Percentiles rank a stretch among this genome's conserved stretches.
These are phyloP conservation scores for Erythrophleum ivorense DNA, from an alignment of 331 rosid genomes.

Conservation along the genomic window DNA sequence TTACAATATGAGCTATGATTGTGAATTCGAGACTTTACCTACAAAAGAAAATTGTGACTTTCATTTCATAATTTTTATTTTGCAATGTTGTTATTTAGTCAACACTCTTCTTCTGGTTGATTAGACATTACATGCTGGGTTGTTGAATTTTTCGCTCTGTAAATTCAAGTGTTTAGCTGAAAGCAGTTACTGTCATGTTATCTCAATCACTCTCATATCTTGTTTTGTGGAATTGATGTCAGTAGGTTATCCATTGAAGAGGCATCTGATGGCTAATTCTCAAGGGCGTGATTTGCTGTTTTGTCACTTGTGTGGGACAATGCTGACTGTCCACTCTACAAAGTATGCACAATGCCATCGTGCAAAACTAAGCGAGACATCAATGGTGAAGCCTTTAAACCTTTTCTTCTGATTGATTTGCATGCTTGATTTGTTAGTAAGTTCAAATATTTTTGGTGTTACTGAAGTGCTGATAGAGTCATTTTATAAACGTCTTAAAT, in stretches of 20 bases:
- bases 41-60: background rate
- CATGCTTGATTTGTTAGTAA: background rate
- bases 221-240: background rate
- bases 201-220: background rate
- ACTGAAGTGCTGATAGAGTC: background rate
- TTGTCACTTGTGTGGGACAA: constrained; percentile 40
- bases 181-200: background rate
- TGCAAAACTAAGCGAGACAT: background rate
- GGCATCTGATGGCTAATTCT: constrained; percentile 40
- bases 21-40: background rate
- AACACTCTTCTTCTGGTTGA: background rate
- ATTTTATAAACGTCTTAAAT: background rate
- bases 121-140: background rate
- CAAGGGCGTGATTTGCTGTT: constrained; percentile 48
- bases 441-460: background rate
- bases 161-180: background rate
- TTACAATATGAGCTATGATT: constrained; percentile 16
- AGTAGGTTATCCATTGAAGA: background rate
- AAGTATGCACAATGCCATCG: constrained; percentile 25
- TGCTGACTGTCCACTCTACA: background rate
- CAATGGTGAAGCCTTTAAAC: background rate
- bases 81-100: background rate
- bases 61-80: background rate
- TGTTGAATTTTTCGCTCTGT: background rate
- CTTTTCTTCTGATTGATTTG: background rate